Conservation (phyloP, 441 rosid species). For the Mallotus repandus region DNA sequence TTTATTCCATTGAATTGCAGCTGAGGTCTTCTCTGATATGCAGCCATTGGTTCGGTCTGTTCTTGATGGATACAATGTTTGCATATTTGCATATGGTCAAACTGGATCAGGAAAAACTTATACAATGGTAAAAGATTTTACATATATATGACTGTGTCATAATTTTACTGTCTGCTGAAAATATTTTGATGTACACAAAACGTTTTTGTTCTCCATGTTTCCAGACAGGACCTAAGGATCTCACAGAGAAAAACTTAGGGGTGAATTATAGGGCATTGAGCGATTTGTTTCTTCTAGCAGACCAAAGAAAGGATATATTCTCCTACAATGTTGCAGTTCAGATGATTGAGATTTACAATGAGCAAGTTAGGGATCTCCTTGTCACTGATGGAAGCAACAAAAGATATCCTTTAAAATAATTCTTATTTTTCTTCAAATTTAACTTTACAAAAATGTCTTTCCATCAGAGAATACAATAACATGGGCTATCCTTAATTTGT, state of each 20-base stretch:
- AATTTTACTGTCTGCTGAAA: constrained; percentile 3
- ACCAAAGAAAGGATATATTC: constrained; percentile 78
- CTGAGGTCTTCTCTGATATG: constrained; percentile 90
- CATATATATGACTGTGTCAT: neutral
- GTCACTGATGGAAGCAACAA: constrained; percentile 83
- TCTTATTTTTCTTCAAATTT: constrained; percentile 13
- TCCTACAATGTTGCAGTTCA: constrained; percentile 84
- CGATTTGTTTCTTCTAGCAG: constrained; percentile 79
- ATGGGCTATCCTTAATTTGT: constrained; percentile 47
- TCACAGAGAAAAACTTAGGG: constrained; percentile 75
- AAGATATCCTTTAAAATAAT: constrained; percentile 74
- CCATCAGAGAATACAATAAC: neutral
- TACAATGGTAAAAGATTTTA: constrained; percentile 65
- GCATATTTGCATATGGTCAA: constrained; percentile 97
- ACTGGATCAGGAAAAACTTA: constrained; percentile 90
- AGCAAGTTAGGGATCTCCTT: constrained; percentile 95
- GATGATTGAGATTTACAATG: constrained; percentile 96
- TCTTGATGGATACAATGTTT: constrained; percentile 91
- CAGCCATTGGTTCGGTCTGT: constrained; percentile 87
- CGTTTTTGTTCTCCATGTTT: constrained; percentile 20
- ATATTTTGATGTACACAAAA: neutral
- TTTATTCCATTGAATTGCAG: constrained; percentile 45
- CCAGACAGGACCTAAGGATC: constrained; percentile 86
- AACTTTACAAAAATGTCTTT: constrained; percentile 1
- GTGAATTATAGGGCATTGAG: constrained; percentile 92